Percentiles rank a stretch among this genome's conserved stretches.
Conservation (phyloP, 208 protist genomes). For the Crithidia brevicula region DNA sequence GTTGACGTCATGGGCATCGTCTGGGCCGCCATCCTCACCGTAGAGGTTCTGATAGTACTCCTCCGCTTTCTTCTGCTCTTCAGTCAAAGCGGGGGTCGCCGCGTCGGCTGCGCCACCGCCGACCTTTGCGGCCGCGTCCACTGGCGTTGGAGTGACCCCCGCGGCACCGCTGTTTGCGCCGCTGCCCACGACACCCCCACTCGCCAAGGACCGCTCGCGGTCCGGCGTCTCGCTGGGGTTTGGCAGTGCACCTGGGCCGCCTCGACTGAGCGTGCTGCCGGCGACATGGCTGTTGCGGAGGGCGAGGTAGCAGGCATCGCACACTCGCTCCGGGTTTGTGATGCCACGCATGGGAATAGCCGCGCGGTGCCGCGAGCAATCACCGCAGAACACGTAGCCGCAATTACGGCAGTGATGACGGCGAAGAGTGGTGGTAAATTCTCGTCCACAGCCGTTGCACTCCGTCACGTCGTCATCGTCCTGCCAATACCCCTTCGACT, state of each 20-base stretch:
- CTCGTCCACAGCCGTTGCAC: conserved; percentile 77
- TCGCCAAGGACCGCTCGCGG: conserved; percentile 5
- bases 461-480: conserved; percentile 77
- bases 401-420: conserved; percentile 95
- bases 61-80: conserved; percentile 23
- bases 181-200: not conserved
- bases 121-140: not conserved
- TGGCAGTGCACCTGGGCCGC: not conserved
- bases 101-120: conserved; percentile 5
- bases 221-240: conserved; percentile 22
- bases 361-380: conserved; percentile 75
- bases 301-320: conserved; percentile 66
- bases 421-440: conserved; percentile 77
- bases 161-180: not conserved
- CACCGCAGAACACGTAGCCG: conserved; percentile 91
- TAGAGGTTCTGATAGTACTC: conserved; percentile 34
- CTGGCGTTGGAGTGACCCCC: not conserved
- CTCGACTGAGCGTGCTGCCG: conserved; percentile 20
- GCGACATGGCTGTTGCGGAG: conserved; percentile 36
- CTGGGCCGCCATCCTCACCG: conserved; percentile 11
- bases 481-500: conserved; percentile 85
- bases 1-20: not conserved
- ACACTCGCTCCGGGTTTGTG: conserved; percentile 66
- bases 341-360: conserved; percentile 60
- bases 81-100: conserved; percentile 4